A percentile compares a stretch with the other conserved stretches of the same genome.
These are phyloP conservation scores for Clitoria ternatea DNA, from an alignment of 306 rosid species.

Conservation along the genomic window DNA sequence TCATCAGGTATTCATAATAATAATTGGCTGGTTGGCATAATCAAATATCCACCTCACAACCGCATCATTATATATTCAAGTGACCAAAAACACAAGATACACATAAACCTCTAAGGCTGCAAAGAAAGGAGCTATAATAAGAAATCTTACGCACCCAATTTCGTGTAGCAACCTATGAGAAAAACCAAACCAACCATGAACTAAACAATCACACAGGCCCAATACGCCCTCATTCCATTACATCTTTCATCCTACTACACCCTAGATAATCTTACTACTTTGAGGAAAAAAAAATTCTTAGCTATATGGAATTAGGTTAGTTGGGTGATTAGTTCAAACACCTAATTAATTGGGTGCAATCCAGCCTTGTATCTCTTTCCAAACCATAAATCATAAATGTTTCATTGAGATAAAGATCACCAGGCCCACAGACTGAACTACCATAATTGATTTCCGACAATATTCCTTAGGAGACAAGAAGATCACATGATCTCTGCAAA, in stretches of 20 bases:
- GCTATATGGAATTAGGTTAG: conserved; percentile 11
- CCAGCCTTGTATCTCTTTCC: conserved; percentile 10
- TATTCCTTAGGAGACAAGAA: conserved; percentile 28
- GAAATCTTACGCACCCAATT: conserved; percentile 21
- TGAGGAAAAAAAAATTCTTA: not conserved
- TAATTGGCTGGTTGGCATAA: conserved; percentile 21
- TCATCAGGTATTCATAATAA: not conserved
- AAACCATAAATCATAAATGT: conserved; percentile 9
- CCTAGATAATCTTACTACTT: not conserved
- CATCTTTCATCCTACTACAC: conserved; percentile 3
- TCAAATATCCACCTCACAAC: not conserved
- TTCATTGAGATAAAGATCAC: conserved; percentile 8
- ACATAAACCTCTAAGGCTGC: conserved; percentile 3
- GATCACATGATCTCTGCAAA: conserved; percentile 30
- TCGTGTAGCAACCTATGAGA: conserved; percentile 2
- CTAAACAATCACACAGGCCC: not conserved
- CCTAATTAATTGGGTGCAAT: conserved; percentile 8
- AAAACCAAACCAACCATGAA: conserved; percentile 20
- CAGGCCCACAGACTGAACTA: conserved; percentile 23
- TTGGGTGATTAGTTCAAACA: conserved; percentile 15
- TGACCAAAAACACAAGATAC: conserved; percentile 16
- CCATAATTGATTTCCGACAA: conserved; percentile 31
- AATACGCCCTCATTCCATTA: not conserved
- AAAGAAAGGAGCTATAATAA: conserved; percentile 20
- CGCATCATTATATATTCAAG: conserved; percentile 16